Evolutionary conservation across 306 rosid species (phyloP).

Genomic region (Prunus kanzakura): DNA sequence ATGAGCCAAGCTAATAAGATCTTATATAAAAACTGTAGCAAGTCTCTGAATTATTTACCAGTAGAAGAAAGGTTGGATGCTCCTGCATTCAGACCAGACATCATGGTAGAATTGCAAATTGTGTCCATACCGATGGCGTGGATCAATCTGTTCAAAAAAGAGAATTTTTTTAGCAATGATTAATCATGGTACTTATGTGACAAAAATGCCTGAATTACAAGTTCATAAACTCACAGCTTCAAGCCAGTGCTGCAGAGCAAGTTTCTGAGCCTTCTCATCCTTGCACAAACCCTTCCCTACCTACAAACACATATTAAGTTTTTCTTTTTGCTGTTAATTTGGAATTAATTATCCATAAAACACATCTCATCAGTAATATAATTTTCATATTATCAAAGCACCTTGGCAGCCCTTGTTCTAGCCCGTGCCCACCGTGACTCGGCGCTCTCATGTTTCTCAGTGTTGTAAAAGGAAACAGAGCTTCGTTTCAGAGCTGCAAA

Average conservation of each 20-base stretch:
- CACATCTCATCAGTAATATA: no score
- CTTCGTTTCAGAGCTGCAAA: constrained; percentile 42
- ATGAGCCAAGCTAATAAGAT: not conserved
- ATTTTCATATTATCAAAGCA: not conserved
- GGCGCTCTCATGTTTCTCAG: constrained; percentile 46
- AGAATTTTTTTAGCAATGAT: not conserved
- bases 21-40: not conserved
- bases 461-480: constrained; percentile 45
- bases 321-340: not conserved
- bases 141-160: constrained; percentile 35
- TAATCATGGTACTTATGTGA: no score
- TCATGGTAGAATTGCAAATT: constrained; percentile 47
- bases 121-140: constrained; percentile 58
- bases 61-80: constrained; percentile 51
- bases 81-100: constrained; percentile 34
- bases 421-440: constrained; percentile 43
- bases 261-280: constrained; percentile 51
- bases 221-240: constrained; percentile 44
- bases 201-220: no score
- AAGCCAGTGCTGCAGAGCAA: constrained; percentile 57
- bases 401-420: constrained; percentile 52
- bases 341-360: not conserved
- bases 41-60: constrained; percentile 28
- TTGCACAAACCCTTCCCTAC: constrained; percentile 48
- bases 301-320: constrained; percentile 15